Base-by-base conservation (phyloP, 495 filamentous ascomycete species). In the Talaromyces proteolyticus region DNA sequence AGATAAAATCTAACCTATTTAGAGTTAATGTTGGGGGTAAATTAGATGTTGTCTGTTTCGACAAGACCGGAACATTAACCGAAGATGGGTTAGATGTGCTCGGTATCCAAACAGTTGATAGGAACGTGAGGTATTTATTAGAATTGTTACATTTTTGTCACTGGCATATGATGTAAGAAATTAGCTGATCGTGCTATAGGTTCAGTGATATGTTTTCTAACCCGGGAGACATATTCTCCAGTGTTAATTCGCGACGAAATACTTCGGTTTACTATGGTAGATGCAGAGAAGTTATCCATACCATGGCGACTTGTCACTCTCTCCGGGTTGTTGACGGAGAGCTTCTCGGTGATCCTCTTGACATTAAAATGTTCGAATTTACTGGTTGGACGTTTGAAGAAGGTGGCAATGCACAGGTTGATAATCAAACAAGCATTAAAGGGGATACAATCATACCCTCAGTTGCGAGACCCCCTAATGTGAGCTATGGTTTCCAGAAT, bases 341-440 rank as follows among this genome's bases (percentile, higher is more conserved):
- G 57, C 73, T 96, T 14, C 70, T 99, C 18, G 94, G 94, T 5
- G 94, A 99, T 65, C 94, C 94, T 24, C 75, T 99, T 12, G 94
- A 99, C 65, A 70, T 96, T 41, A 97, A 97, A 61, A 99, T 99
- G 94, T 99, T 99, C 61, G 84, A 95, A 57, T 99, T 96, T 57
- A 99, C 94, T 1, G 79, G 80, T 5, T 99, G 94, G 94, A 79
- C 81, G 2, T 99, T 85, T 56, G 84, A 95, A 61, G 93, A 99
- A 69, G 88, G 90, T 3, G 84, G 67, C 46, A 48, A 66, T 50
- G 51, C 68, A 62, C 46, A 67, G 52, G 53, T 62, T 44, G 78
- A 58, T 69, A 19, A 49, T 10, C 74, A 57, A 57, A 63, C 42
- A 73, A 87, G 47, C 76, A 86, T 50, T 75, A 89, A 53, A 75